Evolutionary conservation across 805 yeast species (phyloP).

Genomic region (Saccharomycopsis schoenii): DNA sequence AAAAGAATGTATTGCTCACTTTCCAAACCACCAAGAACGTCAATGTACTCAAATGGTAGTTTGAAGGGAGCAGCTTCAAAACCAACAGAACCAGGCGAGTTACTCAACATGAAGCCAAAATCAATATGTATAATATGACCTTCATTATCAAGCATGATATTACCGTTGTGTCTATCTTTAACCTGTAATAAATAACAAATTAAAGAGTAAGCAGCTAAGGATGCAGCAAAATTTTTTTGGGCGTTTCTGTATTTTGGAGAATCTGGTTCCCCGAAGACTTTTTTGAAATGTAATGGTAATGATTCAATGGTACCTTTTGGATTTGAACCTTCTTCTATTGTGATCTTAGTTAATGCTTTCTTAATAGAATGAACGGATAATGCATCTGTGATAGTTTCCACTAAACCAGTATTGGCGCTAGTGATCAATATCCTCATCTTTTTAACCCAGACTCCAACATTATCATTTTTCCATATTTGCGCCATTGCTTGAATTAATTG

Average conservation of each 20-base stretch:
- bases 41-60: conserved; percentile 81
- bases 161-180: conserved; percentile 95
- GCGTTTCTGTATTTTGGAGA: conserved; percentile 56
- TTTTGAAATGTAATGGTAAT: conserved; percentile 65
- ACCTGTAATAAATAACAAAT: conserved; percentile 85
- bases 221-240: conserved; percentile 73
- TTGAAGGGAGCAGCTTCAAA: conserved; percentile 98
- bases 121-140: conserved; percentile 95
- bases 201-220: conserved; percentile 86
- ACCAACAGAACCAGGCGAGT: conserved; percentile 95
- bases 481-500: conserved; percentile 85
- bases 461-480: conserved; percentile 65
- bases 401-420: conserved; percentile 82
- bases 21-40: conserved; percentile 71
- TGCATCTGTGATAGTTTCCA: conserved; percentile 94
- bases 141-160: conserved; percentile 90
- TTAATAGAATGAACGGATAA: conserved; percentile 90
- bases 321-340: conserved; percentile 56
- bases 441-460: conserved; percentile 81
- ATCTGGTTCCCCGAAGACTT: conserved; percentile 60
- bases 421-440: conserved; percentile 88
- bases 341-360: conserved; percentile 74
- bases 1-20: conserved; percentile 53
- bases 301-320: conserved; percentile 64
- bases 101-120: conserved; percentile 86